Evolutionary conservation across 2,329 filamentous ascomycete species (phyloP).

Genomic region (Colletotrichum destructivum): DNA sequence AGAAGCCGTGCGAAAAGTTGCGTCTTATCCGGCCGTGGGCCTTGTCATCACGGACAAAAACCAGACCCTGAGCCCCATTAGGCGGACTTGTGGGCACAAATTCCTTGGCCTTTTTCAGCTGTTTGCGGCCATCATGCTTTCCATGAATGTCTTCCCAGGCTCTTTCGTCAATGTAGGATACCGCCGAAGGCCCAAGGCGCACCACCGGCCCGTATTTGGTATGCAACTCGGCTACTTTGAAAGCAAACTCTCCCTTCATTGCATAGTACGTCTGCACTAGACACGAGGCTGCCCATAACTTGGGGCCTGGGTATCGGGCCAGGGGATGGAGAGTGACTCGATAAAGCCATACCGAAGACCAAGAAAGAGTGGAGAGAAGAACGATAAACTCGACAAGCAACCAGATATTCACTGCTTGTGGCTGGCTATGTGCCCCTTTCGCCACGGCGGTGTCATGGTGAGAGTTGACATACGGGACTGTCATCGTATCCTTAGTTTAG

Average conservation of each 20-base stretch:
- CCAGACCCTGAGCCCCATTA: constrained; percentile 14
- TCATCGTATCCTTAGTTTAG: no score
- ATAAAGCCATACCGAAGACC: constrained; percentile 23
- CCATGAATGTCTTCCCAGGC: constrained; percentile 26
- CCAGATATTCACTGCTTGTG: no score
- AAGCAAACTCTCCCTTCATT: constrained; percentile 12
- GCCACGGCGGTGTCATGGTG: no score
- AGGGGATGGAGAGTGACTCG: constrained; percentile 44
- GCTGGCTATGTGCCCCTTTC: no score
- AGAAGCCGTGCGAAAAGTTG: constrained; percentile 49
- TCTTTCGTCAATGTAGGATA: constrained; percentile 18
- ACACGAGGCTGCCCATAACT: constrained; percentile 49
- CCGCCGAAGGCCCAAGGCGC: constrained; percentile 13
- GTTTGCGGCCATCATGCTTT: constrained; percentile 15
- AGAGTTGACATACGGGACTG: no score
- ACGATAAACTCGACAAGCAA: background rate
- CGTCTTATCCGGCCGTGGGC: constrained; percentile 36
- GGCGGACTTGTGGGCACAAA: constrained; percentile 25
- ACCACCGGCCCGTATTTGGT: constrained; percentile 8
- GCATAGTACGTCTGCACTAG: constrained; percentile 14
- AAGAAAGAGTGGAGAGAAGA: background rate
- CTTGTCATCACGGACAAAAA: constrained; percentile 20
- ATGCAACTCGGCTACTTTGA: constrained; percentile 19
- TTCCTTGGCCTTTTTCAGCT: constrained; percentile 22
- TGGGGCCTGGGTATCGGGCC: constrained; percentile 51